Evolutionary conservation across 176 grass and related monocot genomes (phyloP).

Genomic region (Eremochloa ophiuroides): DNA sequence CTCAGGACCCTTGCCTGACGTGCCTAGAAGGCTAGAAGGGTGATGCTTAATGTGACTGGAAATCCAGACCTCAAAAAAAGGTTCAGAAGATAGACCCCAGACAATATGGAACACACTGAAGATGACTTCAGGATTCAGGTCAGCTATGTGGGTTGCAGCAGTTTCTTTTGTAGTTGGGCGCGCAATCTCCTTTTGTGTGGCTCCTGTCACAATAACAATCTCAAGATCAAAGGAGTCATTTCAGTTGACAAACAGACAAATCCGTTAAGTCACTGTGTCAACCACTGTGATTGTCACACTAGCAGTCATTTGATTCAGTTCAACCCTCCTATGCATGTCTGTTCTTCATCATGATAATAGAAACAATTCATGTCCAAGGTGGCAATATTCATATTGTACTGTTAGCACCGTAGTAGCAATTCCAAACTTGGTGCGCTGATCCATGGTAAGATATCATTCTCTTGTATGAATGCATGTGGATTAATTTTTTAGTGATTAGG

Average conservation of each 20-base stretch:
- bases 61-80: background rate
- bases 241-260: background rate
- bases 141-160: background rate
- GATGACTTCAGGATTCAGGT: background rate
- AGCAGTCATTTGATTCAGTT: background rate
- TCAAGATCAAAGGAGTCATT: background rate
- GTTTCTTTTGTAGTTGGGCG: background rate
- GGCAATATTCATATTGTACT: background rate
- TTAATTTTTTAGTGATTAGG: background rate
- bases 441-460: background rate
- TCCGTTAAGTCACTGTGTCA: background rate
- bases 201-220: background rate
- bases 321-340: background rate
- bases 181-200: background rate
- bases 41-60: background rate
- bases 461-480: background rate
- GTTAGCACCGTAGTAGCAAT: background rate
- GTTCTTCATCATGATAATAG: background rate
- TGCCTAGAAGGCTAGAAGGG: background rate
- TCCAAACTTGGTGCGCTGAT: background rate
- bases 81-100: background rate
- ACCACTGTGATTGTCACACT: background rate
- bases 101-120: background rate
- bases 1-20: slow-evolving; percentile 7
- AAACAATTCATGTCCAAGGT: background rate